A percentile compares a stretch with the other conserved stretches of the same genome.
Evolutionary conservation across 257 asterid species (phyloP).

Genomic region (Euphrasia confusa): DNA sequence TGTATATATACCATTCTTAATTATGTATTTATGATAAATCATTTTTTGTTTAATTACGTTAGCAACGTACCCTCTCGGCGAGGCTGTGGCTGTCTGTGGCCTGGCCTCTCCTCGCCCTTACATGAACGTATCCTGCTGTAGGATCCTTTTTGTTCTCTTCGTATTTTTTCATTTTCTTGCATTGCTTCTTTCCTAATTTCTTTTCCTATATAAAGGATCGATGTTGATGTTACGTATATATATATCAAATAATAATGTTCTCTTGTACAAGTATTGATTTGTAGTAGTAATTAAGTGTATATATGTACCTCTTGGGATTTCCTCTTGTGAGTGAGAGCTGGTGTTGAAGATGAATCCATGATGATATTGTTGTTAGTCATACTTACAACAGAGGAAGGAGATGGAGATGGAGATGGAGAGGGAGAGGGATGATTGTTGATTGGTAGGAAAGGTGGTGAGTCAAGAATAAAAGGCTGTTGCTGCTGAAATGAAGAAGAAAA

Average conservation of each 20-base stretch:
- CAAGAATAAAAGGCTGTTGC: constrained; percentile 14
- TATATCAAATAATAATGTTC: too few species aligned
- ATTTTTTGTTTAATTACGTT: too few species aligned
- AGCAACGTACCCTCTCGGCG: constrained; percentile 69
- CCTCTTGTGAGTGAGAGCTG: not conserved
- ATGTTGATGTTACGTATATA: not conserved
- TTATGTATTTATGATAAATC: not conserved
- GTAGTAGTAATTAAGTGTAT: too few species aligned
- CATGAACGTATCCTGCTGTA: constrained; percentile 58
- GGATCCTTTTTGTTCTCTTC: constrained; percentile 30
- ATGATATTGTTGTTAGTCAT: constrained; percentile 22
- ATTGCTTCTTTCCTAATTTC: constrained; percentile 39
- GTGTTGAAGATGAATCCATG: not conserved
- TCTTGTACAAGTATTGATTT: too few species aligned
- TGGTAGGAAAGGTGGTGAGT: constrained; percentile 28
- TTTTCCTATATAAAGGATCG: constrained; percentile 26
- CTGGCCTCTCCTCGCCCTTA: constrained; percentile 89
- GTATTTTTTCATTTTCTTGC: constrained; percentile 32
- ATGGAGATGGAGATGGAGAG: constrained; percentile 24
- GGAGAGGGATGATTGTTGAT: constrained; percentile 18
- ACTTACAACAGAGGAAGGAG: not conserved
- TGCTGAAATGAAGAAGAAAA: constrained; percentile 37
- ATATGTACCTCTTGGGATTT: not conserved
- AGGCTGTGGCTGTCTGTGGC: constrained; percentile 92
- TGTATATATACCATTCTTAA: not conserved